Conservation (phyloP, 179 eudicot genomes). For the Patellifolia procumbens region DNA sequence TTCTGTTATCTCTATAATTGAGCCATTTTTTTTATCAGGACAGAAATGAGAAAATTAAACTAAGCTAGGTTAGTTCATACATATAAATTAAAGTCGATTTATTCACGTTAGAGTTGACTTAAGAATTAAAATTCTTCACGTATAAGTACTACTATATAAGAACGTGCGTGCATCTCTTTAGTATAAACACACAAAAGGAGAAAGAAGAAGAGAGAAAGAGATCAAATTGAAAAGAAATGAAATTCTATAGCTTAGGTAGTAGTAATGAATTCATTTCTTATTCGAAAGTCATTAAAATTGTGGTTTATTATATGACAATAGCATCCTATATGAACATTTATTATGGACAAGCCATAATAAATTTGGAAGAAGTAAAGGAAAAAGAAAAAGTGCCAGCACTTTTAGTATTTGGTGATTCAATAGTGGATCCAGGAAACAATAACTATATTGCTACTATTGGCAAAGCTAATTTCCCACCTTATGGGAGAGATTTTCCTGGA, state of each 20-base stretch:
- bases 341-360: conserved; percentile 16
- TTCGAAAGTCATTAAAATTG: not conserved
- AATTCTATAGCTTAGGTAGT: not conserved
- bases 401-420: conserved; percentile 70
- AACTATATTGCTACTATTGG: conserved; percentile 53
- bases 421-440: conserved; percentile 80
- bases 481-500: conserved; percentile 71
- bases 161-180: not conserved
- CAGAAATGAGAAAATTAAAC: no score
- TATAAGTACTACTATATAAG: not conserved
- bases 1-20: no score
- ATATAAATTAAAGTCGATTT: no score
- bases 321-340: not conserved
- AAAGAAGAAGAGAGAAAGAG: not conserved
- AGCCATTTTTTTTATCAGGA: no score
- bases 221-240: conserved; percentile 5
- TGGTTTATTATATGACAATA: conserved; percentile 10
- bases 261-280: not conserved
- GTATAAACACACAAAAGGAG: not conserved
- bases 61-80: no score
- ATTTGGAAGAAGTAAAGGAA: not conserved
- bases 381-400: conserved; percentile 30
- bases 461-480: conserved; percentile 76
- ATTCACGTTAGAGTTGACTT: not conserved
- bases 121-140: not conserved